Evolutionary conservation across 2,329 filamentous ascomycete genomes (phyloP).

Genomic region (Samsoniella hepiali): DNA sequence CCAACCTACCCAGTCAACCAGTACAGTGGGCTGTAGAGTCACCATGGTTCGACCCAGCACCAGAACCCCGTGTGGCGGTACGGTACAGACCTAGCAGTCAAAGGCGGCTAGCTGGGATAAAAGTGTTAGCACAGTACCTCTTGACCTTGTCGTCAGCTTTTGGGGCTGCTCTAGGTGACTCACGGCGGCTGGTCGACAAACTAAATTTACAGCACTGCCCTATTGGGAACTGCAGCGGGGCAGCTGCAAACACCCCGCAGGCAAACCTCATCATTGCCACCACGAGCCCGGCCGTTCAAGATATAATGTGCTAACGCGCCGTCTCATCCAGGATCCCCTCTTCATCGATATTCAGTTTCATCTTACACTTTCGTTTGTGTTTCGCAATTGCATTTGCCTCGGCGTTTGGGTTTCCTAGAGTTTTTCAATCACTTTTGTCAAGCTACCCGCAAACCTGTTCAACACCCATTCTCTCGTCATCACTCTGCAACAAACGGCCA

Average conservation of each 20-base stretch:
- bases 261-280: constrained; percentile 12
- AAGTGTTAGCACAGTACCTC: neutral
- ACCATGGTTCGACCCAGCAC: neutral
- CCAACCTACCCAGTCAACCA: neutral
- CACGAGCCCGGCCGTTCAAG: neutral
- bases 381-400: constrained; percentile 6
- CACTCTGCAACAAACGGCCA: constrained; percentile 23
- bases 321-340: neutral
- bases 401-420: constrained; percentile 10
- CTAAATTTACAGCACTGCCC: neutral
- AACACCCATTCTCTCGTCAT: constrained; percentile 2
- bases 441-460: constrained; percentile 13
- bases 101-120: fast-evolving
- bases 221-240: constrained; percentile 8
- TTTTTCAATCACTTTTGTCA: neutral
- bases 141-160: too few species aligned
- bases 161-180: neutral
- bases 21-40: neutral
- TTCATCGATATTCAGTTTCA: neutral
- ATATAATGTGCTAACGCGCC: neutral
- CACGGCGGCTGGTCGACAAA: neutral
- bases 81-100: neutral
- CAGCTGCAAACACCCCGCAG: neutral
- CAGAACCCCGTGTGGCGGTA: neutral
- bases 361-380: neutral